Base-by-base conservation (phyloP, 2,329 filamentous ascomycete species). In the Aspergillus sp. region DNA sequence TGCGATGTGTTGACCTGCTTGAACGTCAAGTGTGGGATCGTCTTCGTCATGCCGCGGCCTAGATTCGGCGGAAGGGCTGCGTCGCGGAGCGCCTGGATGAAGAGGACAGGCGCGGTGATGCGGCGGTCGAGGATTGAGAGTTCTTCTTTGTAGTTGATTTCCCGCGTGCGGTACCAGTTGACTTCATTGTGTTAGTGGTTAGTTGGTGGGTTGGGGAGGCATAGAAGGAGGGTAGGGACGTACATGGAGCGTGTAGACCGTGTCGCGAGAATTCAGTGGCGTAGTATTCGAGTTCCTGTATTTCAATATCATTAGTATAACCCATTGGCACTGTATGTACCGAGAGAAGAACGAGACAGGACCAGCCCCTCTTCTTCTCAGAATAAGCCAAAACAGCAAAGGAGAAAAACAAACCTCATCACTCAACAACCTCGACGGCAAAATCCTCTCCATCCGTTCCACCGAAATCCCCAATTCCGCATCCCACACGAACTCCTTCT, bases 151-250 rank as follows among this genome's bases (percentile, higher is more conserved):
- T 82, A 90, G 75, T 96, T 96, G 63, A 88, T 75, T 73, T 85
- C 79, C 20, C 85, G 81, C 2, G 85, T 90, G 49, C 92, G 87
- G 78, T 99, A 99, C 91, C 92, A 97, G 77, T 93, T 95, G 61
- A 92, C 82, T 53, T 50, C 20, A 11, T 3, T 18, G 12, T 36
- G 18, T 59, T 57, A 58, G 49, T 24, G 22, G 36, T 29, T 31
- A n/a, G 22, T 45, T 54, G 14, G 31, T 24, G 18, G 5, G 5
- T 12, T 18, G 16, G 2, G 24, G 24, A 5, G 36, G 6, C 0
- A 45, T 1, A 29, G 32, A 16, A 29, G 47, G 12, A 42, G 54
- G 22, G 49, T 32, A 14, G 10, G 22, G 55, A 74, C 79, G 75
- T 80, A 83, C 83, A 80, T 16, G 92, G 91, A 0, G 92, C 92